Conservation (phyloP, 768 basidiomycete genomes). For the Rhodosporidiobolus sp. region DNA sequence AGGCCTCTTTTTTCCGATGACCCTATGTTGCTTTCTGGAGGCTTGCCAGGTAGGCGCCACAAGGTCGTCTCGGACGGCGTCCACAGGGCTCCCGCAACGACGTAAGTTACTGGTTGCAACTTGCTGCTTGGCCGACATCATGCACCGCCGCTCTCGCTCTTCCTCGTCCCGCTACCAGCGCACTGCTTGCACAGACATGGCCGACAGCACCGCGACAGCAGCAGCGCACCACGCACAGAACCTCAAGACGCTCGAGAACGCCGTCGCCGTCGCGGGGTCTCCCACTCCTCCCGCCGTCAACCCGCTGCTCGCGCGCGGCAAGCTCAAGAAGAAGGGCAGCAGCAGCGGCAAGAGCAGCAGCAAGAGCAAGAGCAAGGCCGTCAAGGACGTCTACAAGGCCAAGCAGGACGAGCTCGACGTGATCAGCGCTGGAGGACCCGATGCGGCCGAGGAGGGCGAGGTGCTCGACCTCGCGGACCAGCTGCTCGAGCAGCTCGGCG, state of each 20-base stretch:
- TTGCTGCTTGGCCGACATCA: neutral
- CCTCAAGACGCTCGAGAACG: slow-evolving; percentile 10
- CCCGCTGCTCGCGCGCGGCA: slow-evolving; percentile 37
- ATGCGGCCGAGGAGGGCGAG: slow-evolving; percentile 44
- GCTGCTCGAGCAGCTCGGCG: slow-evolving; percentile 70
- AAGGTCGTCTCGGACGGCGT: no score
- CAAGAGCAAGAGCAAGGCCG: slow-evolving; percentile 8
- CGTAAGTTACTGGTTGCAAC: no score
- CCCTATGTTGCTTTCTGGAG: no score
- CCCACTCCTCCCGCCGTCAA: slow-evolving; percentile 9
- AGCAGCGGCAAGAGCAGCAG: slow-evolving; percentile 9
- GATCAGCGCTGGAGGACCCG: neutral
- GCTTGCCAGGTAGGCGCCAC: no score
- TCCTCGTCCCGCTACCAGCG: neutral
- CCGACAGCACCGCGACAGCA: neutral
- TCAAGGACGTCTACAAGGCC: slow-evolving; percentile 29
- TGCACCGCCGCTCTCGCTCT: neutral
- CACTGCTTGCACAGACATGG: neutral
- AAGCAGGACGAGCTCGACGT: slow-evolving; percentile 31
- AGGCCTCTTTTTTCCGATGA: no score
- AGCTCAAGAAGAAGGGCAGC: slow-evolving; percentile 31
- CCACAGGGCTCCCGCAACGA: no score
- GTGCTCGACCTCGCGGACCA: slow-evolving; percentile 69
- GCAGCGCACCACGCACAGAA: slow-evolving; percentile 23
- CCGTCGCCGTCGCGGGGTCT: slow-evolving; percentile 5